Evolutionary conservation across 2,329 filamentous ascomycete species (phyloP), one percentile per base, ranked within the genome.

Genomic region (Chrysosporium queenslandicum): DNA sequence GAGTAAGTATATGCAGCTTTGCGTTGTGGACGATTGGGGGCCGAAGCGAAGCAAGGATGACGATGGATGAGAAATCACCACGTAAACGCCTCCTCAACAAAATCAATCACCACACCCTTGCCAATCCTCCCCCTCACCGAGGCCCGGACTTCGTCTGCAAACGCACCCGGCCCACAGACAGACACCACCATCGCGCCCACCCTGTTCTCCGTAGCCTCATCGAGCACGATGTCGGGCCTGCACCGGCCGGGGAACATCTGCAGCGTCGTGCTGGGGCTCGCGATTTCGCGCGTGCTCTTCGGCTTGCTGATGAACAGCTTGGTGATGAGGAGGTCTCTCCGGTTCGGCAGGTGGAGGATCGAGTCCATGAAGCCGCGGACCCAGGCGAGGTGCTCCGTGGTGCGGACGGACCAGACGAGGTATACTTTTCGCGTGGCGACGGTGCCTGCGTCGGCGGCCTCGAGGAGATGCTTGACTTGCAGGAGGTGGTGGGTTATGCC

Each of bases 401-500:
- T 77, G 7, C 79, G 77, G 20, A 84, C 75, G 2, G 76, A 77
- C 81, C 81, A 84, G 60, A 82, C 73, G 6, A 84, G 75, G 34
- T 81, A 73, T 57, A 84, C 74, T 53, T 76, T 76, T 27, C 77
- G 76, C 1, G 79, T 80, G 6, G 79, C 76, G 36, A 76, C 76
- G 11, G 75, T 79, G 56, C 74, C 72, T 21, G 72, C 67, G 12
- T 72, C 65, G 55, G 74, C 75, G 53, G 75, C 74, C 14, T 70
- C 65, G 54, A 84, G 69, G 1, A 84, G 74, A 52, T 81, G 74
- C 56, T 77, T 77, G 18, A 82, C 71, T 65, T 78, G 80, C 52
- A 79, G 73, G 55, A 83, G 71, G 63, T 82, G 80, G 61, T 84
- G 81, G 1, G 81, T 84, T 54, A 84, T 83, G 50, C 81, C 81